Evolutionary conservation across 192 early-diverging fungal genomes (phyloP).

Genomic region (Backusella luteola): DNA sequence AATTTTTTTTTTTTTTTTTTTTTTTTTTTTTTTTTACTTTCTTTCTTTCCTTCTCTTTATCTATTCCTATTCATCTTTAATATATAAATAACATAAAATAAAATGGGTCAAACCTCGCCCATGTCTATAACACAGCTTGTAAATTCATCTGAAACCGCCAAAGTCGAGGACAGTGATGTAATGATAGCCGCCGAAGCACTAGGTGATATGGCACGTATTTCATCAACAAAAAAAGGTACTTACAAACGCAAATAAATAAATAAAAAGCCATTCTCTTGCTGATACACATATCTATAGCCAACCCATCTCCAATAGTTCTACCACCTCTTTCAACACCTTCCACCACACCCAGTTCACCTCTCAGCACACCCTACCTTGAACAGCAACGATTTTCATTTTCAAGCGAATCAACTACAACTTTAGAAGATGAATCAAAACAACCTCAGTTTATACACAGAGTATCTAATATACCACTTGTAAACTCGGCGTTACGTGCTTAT

Average conservation of each 20-base stretch:
- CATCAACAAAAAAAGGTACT: background rate
- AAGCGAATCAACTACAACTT: constrained; percentile 9
- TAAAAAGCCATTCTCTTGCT: too few relatives aligned
- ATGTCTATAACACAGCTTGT: constrained; percentile 30
- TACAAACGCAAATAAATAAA: background rate
- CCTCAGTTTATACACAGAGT: constrained; percentile 19
- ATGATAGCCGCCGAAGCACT: constrained; percentile 32
- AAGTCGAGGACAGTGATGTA: constrained; percentile 32
- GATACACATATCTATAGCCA: too few relatives aligned
- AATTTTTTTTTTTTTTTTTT: background rate
- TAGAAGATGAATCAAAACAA: background rate
- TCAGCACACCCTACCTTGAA: background rate
- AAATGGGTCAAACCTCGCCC: constrained; percentile 7
- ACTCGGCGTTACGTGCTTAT: constrained; percentile 64
- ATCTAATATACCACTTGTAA: constrained; percentile 67
- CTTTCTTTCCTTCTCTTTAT: background rate
- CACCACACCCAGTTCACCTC: constrained; percentile 13
- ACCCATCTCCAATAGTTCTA: background rate
- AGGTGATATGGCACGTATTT: constrained; percentile 26
- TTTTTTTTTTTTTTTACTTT: background rate
- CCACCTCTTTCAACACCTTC: constrained; percentile 1
- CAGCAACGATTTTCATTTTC: constrained; percentile 7
- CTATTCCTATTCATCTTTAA: background rate
- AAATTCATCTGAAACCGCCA: background rate
- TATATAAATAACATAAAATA: background rate